Evolutionary conservation across 768 basidiomycete species (phyloP).

Genomic region (Coprinopsis strossmayeri): DNA sequence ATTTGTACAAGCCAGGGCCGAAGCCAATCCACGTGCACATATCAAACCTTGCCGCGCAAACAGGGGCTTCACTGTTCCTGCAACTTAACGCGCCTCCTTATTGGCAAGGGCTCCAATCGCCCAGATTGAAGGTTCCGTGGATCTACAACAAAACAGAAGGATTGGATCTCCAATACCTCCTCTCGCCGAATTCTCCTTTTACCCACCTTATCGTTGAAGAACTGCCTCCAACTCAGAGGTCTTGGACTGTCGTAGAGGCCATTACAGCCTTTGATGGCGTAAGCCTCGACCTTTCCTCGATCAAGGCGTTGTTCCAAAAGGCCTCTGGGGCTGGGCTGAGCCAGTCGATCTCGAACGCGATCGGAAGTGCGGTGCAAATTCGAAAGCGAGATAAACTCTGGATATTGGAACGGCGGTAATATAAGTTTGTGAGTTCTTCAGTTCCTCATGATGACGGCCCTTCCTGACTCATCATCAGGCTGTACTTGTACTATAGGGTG

Average conservation of each 20-base stretch:
- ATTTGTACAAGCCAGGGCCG: constrained; percentile 9
- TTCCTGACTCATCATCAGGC: too few species aligned
- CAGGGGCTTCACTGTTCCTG: constrained; percentile 84
- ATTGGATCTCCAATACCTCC: constrained; percentile 35
- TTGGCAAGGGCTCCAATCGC: constrained; percentile 16
- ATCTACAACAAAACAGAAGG: constrained; percentile 81
- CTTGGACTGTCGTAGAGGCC: background rate
- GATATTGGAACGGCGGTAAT: too few species aligned
- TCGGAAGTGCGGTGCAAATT: background rate
- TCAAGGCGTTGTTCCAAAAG: background rate
- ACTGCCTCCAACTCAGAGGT: constrained; percentile 14
- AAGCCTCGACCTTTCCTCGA: background rate
- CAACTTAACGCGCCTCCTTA: constrained; percentile 60
- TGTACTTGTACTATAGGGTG: too few species aligned
- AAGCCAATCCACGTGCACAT: constrained; percentile 57
- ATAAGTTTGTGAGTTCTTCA: too few species aligned
- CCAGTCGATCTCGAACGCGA: background rate
- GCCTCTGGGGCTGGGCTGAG: background rate
- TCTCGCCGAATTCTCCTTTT: constrained; percentile 29
- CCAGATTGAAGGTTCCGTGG: constrained; percentile 36
- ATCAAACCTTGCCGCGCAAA: constrained; percentile 81
- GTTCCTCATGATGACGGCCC: too few species aligned
- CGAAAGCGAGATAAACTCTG: constrained; percentile 11
- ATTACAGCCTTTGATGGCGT: background rate
- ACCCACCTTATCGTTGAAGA: constrained; percentile 62